Evolutionary conservation across 2,329 filamentous ascomycete species (phyloP), one percentile per base, ranked within the genome.

Genomic region (Xylariaceae sp.): DNA sequence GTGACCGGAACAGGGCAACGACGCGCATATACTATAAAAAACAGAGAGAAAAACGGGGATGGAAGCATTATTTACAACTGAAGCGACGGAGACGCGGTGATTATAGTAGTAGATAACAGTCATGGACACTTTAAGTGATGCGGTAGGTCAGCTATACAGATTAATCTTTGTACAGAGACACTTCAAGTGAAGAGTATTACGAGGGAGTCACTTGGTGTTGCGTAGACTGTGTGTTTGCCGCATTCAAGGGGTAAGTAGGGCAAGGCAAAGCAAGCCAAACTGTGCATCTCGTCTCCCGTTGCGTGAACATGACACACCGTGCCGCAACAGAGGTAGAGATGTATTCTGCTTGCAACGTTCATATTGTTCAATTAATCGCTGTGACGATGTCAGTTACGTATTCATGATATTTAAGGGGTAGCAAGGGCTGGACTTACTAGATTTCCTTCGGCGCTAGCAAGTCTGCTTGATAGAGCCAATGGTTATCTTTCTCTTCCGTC

Each of bases 381-480:
- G 8, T 51, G 13, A 18, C 11, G 13, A 45, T 1, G 66, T 70
- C 60, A 71, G 67, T 52, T 51, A 18, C 45, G 18, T 37, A 11
- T 10, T 44, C 35, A 18, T 45, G n/a, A 17, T 18, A 7, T 2
- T 30, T 44, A 56, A 23, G 2, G 11, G 37, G 2, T n/a, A 17
- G 30, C 5, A 1, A 15, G 39, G 34, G 51, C 2, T 8, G 13
- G 10, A 82, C 88, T 87, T 81, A 91, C 89, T 99, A 99, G 70
- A 99, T 97, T 77, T 97, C 92, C 75, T 99, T 80, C 58, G 94
- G 94, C 68, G 94, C 95, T 72, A 99, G 88, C 74, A 95, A 88
- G 74, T 99, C 94, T 58, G 97, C 90, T 71, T 93, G 91, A 76
- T 96, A 97, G 63, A 97, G 83, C 94, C 94, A 99, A 72, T 97